These are phyloP conservation scores for Hypoxylon rickii DNA, from an alignment of 495 filamentous ascomycete genomes.

Conservation along the genomic window DNA sequence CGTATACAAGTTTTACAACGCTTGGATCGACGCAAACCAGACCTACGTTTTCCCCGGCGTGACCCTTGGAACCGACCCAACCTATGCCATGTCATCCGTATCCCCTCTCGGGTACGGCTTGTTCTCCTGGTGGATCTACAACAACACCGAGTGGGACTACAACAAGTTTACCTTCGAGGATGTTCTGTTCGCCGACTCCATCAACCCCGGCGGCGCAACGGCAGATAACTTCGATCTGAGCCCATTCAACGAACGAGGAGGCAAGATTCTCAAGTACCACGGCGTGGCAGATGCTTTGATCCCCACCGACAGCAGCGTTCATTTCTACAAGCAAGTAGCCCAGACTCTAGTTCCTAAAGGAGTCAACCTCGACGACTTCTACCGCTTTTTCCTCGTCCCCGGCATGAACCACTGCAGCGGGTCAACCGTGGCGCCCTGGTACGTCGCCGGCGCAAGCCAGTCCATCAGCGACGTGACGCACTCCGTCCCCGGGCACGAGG, in stretches of 20 bases:
- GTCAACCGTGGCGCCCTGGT: conserved; percentile 45
- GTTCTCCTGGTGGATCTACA: conserved; percentile 47
- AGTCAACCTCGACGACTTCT: conserved; percentile 39
- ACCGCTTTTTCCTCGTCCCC: conserved; percentile 52
- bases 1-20: conserved; percentile 57
- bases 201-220: conserved; percentile 41
- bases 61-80: conserved; percentile 24
- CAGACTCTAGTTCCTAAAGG: conserved; percentile 34
- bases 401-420: conserved; percentile 48
- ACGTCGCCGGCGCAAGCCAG: conserved; percentile 44
- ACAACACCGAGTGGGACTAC: conserved; percentile 48
- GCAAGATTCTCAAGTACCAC: conserved; percentile 62
- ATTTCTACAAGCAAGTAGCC: conserved; percentile 46
- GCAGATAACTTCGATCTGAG: conserved; percentile 56
- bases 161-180: conserved; percentile 41
- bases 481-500: conserved; percentile 45
- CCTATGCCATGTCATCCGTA: conserved; percentile 12
- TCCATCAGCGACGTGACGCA: conserved; percentile 27
- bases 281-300: conserved; percentile 56
- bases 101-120: conserved; percentile 42
- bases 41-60: conserved; percentile 36
- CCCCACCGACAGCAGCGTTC: conserved; percentile 46
- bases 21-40: conserved; percentile 44
- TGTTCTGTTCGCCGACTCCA: conserved; percentile 37
- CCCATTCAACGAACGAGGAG: conserved; percentile 50